phyloP scores from a whole-genome alignment of 73 alveolate genomes.

The Paramecium sonneborni region DNA sequence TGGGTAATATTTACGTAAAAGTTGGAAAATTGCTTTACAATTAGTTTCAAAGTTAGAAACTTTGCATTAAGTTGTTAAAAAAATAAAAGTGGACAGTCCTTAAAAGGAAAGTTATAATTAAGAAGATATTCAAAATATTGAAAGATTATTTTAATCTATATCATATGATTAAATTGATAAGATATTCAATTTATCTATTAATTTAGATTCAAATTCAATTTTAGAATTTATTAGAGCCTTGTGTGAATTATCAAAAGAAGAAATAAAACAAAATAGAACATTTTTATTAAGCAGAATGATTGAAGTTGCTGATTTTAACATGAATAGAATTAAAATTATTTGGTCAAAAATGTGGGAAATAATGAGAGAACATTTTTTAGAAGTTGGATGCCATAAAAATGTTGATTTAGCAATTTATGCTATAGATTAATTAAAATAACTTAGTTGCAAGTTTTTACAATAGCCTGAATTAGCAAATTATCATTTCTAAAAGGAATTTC shows the following conservation, averaged over 20 bases:
- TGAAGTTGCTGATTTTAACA: conserved; percentile 89
- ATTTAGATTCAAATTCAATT: conserved; percentile 80
- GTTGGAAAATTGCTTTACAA: conserved; percentile 77
- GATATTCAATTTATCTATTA: conserved; percentile 77
- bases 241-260: conserved; percentile 83
- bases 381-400: conserved; percentile 82
- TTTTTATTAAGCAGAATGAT: conserved; percentile 85
- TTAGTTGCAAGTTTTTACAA: conserved; percentile 77
- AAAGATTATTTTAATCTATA: conserved; percentile 67
- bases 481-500: conserved; percentile 82
- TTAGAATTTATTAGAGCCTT: conserved; percentile 81
- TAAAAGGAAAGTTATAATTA: not conserved
- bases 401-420: conserved; percentile 75
- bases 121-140: conserved; percentile 49
- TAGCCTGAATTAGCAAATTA: conserved; percentile 77
- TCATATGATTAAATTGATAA: conserved; percentile 77
- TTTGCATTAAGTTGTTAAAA: conserved; percentile 33
- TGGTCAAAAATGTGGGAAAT: conserved; percentile 89
- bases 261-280: conserved; percentile 73
- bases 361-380: conserved; percentile 82
- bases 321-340: conserved; percentile 82
- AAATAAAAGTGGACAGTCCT: conserved; percentile 11
- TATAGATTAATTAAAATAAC: conserved; percentile 82
- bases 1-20: conserved; percentile 72
- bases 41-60: conserved; percentile 77